Base-by-base conservation (phyloP, 768 basidiomycete species). In the Leccinellum rugosiceps region DNA sequence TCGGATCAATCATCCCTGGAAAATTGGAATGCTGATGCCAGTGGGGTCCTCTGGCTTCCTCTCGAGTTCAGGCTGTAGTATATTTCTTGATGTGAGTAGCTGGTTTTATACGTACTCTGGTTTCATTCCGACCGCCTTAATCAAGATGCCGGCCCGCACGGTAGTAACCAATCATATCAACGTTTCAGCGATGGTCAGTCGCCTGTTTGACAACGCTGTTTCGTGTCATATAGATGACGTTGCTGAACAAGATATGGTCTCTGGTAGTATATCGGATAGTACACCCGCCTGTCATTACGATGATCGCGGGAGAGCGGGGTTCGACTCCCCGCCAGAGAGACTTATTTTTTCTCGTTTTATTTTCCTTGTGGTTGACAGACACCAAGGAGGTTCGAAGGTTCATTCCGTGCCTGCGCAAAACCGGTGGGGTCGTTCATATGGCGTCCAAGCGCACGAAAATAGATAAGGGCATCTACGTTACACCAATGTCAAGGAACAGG, bases 191-290 rank as follows among this genome's bases (percentile, higher is more conserved):
- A 28, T 25, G 25, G 25, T 25, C 4, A 4, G 25, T 25, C 25
- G 25, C 28, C 28, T 28, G 28, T 28, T 35, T 34, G 34, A 3
- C 6, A 8, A 35, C 7, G 34, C 15, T 15, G n/a, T 41, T 41
- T 41, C 2, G 10, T 41, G n/a, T 11, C 9, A 48, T 48, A 14
- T n/a, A 10, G n/a, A 49, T 13, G 11, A 7, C 48, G 4, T 31
- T 2, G 2, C 9, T 13, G n/a, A n/a, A 31, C 14, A 14, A n/a
- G 28, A 28, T 28, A 32, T 50, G 31, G 13, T 75, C 74, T 76
- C 68, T 76, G 76, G 75, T 77, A 77, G 75, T 76, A 77, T 78
- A 77, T 77, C 76, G 76, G 76, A 73, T 75, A 77, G 76, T 77
- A 77, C 77, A 77, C 72, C 77, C 76, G 77, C 76, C 73, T 77